phyloP scores from a whole-genome alignment of 164 flowering plant genomes.

The Chimonanthus salicifolius region DNA sequence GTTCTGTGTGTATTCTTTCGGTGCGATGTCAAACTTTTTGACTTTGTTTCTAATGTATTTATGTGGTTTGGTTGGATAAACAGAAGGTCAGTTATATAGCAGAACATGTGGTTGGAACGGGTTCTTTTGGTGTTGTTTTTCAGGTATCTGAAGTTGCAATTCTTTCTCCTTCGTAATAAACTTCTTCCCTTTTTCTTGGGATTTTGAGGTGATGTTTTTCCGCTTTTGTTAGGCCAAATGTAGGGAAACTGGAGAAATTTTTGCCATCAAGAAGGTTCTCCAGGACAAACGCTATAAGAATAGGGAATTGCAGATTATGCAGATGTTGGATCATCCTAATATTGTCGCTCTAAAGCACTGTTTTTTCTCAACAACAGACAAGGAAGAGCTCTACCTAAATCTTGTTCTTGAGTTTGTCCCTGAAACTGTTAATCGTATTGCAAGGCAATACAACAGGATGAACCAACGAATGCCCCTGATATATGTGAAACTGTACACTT shows the following conservation, averaged over 20 bases:
- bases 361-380: conserved; percentile 85
- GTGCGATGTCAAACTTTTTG: conserved; percentile 5
- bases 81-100: conserved; percentile 83
- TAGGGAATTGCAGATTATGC: conserved; percentile 94
- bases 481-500: conserved; percentile 89
- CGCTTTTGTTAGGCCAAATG: conserved; percentile 70
- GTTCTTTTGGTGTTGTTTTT: conserved; percentile 91
- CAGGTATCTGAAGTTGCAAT: conserved; percentile 46
- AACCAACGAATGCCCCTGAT: conserved; percentile 82
- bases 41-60: conserved; percentile 2
- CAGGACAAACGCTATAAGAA: conserved; percentile 98
- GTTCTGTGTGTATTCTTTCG: background rate
- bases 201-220: conserved; percentile 1
- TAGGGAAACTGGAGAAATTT: conserved; percentile 91
- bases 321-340: conserved; percentile 95
- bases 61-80: conserved; percentile 10
- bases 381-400: conserved; percentile 85
- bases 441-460: conserved; percentile 73
- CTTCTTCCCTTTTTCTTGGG: conserved; percentile 2
- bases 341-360: conserved; percentile 83
- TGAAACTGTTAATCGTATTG: conserved; percentile 82
- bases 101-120: conserved; percentile 96
- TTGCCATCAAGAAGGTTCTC: conserved; percentile 94
- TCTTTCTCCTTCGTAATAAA: too few species aligned
- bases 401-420: conserved; percentile 95